Base-by-base conservation (phyloP, 345 rosid species). In the Pugionium dolabratum region DNA sequence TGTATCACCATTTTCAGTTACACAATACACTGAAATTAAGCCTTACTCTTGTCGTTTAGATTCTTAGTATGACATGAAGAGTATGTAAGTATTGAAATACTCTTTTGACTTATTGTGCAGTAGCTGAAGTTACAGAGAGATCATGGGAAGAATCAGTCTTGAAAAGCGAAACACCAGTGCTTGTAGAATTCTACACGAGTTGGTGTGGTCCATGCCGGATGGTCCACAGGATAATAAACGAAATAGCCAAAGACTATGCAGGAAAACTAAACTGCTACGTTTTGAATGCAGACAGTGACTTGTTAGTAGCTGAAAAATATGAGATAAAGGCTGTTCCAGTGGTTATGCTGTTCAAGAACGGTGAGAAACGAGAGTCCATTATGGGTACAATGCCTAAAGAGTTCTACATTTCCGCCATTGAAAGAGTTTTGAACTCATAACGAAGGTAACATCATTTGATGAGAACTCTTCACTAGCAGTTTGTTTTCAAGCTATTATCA, bases 321-420 rank as follows among this genome's bases (percentile, higher is more conserved):
- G 97, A 85, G 61, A 77, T 93, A 5, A 93, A 93, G 78, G 97
- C 96, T 27, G 97, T 89, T 0, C 96, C 98, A 0, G 94, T 93
- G 67, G 97, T 93, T 63, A 49, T 90, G 50, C 83, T 93, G 27
- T 90, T 90, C 80, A 89, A 93, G 81, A 86, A 89, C 9, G 97
- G 98, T 2, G 83, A 79, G 75, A 93, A 86, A 75, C 69, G 68
- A 9, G 97, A 89, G 70, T 67, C 91, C 0, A 80, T 93, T 54
- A 81, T 86, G 6, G 98, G 97, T 51, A 93, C 98, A 75, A 90
- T 93, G 98, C 98, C 96, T 0, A 93, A 90, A 83, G 91, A 90
- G 29, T 93, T 83, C 76, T 93, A 93, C 46, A 66, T 86, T 54
- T 81, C 96, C 59, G 97, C 98, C 25, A 88, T 93, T 36, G 91